Conservation (phyloP, 2,329 filamentous ascomycete species). For the Fusarium oligoseptatum region DNA sequence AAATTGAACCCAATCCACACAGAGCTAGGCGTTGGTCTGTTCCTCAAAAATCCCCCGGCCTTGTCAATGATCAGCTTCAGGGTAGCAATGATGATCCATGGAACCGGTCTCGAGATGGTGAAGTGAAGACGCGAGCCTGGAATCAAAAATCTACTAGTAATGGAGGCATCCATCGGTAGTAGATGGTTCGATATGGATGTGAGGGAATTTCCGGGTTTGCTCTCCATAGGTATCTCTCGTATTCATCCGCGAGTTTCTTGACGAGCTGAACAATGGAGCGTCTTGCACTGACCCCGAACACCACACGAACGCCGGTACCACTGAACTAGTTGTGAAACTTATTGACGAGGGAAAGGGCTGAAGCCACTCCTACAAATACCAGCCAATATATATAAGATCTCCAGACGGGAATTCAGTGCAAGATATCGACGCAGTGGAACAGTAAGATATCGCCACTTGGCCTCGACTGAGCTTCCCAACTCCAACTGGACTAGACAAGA, state of each 20-base stretch:
- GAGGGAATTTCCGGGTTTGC: neutral
- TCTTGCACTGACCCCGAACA: neutral
- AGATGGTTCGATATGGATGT: neutral
- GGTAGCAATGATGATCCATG: neutral
- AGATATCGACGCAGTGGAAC: neutral
- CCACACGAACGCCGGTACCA: neutral
- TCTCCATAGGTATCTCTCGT: neutral
- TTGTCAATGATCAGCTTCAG: neutral
- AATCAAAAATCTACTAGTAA: neutral
- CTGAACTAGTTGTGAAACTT: neutral
- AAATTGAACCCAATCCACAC: neutral
- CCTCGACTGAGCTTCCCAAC: neutral
- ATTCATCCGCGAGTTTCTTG: too few relatives aligned
- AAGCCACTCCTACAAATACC: neutral
- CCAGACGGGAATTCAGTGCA: neutral
- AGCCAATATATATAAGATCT: neutral
- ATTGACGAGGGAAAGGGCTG: neutral
- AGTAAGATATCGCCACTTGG: neutral
- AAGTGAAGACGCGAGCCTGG: neutral
- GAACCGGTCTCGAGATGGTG: neutral
- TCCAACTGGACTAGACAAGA: neutral
- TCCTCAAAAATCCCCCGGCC: neutral
- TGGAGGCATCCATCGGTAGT: neutral
- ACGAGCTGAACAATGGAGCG: neutral
- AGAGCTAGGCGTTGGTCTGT: neutral